Percentiles rank a stretch among this genome's conserved stretches.
Evolutionary conservation across 192 early-diverging fungal species (phyloP).

Genomic region (Backusella tarrabulga): DNA sequence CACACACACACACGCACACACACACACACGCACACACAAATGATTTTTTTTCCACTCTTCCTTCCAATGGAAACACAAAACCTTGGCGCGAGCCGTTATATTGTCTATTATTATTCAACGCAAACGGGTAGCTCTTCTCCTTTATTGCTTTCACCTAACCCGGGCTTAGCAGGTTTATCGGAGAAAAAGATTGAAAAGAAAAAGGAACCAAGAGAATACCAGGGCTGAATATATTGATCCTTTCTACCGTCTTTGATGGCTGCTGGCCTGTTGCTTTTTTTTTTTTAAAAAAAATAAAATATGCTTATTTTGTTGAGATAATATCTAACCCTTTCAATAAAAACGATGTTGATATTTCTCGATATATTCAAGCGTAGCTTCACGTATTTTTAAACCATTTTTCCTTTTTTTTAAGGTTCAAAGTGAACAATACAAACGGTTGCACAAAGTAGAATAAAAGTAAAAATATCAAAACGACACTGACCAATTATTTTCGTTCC

Average conservation of each 20-base stretch:
- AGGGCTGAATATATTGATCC: neutral
- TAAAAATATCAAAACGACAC: neutral
- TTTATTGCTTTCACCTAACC: neutral
- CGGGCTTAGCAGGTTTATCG: neutral
- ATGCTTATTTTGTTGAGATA: neutral
- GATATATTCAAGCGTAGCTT: neutral
- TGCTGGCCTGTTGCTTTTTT: neutral
- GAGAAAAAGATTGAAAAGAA: neutral
- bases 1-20: neutral
- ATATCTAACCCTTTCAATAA: neutral
- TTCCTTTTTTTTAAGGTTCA: neutral
- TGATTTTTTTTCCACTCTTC: neutral
- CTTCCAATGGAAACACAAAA: neutral
- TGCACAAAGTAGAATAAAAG: neutral
- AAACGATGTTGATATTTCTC: neutral
- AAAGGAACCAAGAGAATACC: neutral
- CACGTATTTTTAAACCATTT: neutral
- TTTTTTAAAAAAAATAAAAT: neutral
- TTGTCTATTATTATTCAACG: neutral
- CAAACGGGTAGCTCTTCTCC: neutral
- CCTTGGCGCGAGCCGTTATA: neutral
- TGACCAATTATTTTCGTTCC: neutral
- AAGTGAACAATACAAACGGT: neutral
- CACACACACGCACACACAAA: neutral
- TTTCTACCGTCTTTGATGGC: neutral